Conservation (phyloP, 176 grass and related monocot species). For the Cocos nucifera region DNA sequence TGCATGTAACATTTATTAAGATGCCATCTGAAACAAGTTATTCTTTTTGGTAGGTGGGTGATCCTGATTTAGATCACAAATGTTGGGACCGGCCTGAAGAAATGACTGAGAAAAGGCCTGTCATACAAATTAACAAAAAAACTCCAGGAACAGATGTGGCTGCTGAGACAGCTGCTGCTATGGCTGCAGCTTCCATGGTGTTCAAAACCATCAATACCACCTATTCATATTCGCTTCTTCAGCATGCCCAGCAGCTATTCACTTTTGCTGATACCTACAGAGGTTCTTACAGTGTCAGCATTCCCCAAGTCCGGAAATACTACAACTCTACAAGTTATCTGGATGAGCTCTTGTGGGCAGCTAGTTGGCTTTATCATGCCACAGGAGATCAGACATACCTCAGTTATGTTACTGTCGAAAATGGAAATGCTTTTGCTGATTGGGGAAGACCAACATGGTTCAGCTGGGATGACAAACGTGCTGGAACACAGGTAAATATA, state of each 20-base stretch:
- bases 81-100: constrained; percentile 98
- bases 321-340: constrained; percentile 81
- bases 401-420: constrained; percentile 77
- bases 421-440: constrained; percentile 69
- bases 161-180: constrained; percentile 80
- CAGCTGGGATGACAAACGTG: constrained; percentile 97
- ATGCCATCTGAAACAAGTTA: too few relatives aligned
- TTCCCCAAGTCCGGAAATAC: constrained; percentile 60
- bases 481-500: constrained; percentile 73
- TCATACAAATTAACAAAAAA: constrained; percentile 64
- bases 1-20: too few relatives aligned
- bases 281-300: constrained; percentile 59
- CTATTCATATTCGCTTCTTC: constrained; percentile 79
- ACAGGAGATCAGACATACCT: constrained; percentile 90
- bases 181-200: constrained; percentile 88
- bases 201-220: constrained; percentile 63
- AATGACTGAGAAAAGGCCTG: constrained; percentile 82
- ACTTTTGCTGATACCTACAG: constrained; percentile 78
- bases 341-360: constrained; percentile 91
- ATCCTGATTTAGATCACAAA: constrained; percentile 88
- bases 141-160: constrained; percentile 83
- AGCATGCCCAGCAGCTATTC: constrained; percentile 84
- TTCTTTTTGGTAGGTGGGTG: constrained; percentile 54
- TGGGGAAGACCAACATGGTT: constrained; percentile 98
- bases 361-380: constrained; percentile 98